These are phyloP conservation scores for Ogataea nonfermentans DNA, from an alignment of 805 yeast species.

Conservation along the genomic window DNA sequence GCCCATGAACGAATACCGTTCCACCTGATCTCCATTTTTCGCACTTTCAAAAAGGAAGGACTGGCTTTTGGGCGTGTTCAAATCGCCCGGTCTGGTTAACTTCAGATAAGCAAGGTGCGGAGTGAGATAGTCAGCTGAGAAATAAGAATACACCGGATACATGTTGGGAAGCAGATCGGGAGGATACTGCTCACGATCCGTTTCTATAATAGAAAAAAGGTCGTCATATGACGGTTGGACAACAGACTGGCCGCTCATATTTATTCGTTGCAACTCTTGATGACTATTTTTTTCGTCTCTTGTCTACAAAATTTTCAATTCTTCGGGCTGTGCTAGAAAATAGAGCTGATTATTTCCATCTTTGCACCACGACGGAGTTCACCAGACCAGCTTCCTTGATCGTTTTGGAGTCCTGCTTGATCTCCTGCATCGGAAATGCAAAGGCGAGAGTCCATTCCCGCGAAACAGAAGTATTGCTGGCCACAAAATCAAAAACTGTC, in stretches of 20 bases:
- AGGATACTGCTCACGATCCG: conserved; percentile 32
- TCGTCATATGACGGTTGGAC: conserved; percentile 53
- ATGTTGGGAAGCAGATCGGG: conserved; percentile 50
- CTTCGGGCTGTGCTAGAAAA: conserved; percentile 3
- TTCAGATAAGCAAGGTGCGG: conserved; percentile 90
- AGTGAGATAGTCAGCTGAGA: conserved; percentile 74
- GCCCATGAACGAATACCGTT: conserved; percentile 90
- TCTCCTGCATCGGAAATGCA: conserved; percentile 77
- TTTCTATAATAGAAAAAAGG: conserved; percentile 40
- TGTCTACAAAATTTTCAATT: conserved; percentile 2
- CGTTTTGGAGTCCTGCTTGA: conserved; percentile 57
- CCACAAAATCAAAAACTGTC: conserved; percentile 67
- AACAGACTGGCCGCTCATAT: conserved; percentile 15
- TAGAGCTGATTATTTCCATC: conserved; percentile 62
- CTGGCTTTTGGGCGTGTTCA: conserved; percentile 48
- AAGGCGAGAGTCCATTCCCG: conserved; percentile 67
- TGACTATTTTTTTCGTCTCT: conserved; percentile 7
- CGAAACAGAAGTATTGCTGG: conserved; percentile 40
- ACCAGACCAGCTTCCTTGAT: conserved; percentile 74
- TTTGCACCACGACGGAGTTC: conserved; percentile 87
- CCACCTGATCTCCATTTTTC: conserved; percentile 82
- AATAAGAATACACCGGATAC: conserved; percentile 76
- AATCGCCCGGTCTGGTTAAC: conserved; percentile 64
- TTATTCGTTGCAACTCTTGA: neutral
- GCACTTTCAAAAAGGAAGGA: conserved; percentile 90